These are phyloP conservation scores for Umbelopsis vinacea DNA, from an alignment of 192 early-diverging fungal genomes.

Conservation along the genomic window DNA sequence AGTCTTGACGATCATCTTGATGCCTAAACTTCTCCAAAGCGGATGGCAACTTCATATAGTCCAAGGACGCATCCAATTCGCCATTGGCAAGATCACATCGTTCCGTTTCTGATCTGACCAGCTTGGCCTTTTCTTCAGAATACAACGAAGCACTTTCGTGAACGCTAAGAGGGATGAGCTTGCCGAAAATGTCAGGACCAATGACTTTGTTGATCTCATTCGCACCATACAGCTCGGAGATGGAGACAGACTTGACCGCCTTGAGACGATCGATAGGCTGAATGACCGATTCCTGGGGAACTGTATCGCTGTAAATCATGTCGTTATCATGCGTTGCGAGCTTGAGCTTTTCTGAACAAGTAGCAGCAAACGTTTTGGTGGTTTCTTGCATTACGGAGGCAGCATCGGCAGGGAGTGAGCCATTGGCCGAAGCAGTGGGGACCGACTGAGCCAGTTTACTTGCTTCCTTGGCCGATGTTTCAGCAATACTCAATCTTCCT, in stretches of 20 bases:
- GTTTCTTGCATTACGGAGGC: slow-evolving; percentile 76
- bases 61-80: slow-evolving; percentile 81
- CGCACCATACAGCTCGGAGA: slow-evolving; percentile 72
- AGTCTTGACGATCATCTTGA: slow-evolving; percentile 40
- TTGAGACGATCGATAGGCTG: slow-evolving; percentile 84
- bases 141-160: slow-evolving; percentile 94
- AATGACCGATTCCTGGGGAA: slow-evolving; percentile 79
- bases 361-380: slow-evolving; percentile 64
- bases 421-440: slow-evolving; percentile 57
- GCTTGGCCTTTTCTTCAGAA: slow-evolving; percentile 95
- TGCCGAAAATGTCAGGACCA: slow-evolving; percentile 86
- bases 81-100: slow-evolving; percentile 80
- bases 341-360: slow-evolving; percentile 72
- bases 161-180: slow-evolving; percentile 90
- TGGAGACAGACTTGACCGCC: slow-evolving; percentile 79
- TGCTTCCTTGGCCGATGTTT: slow-evolving; percentile 84
- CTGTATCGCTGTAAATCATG: slow-evolving; percentile 89
- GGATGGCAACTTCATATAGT: slow-evolving; percentile 85
- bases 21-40: slow-evolving; percentile 81
- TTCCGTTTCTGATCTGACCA: slow-evolving; percentile 82
- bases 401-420: slow-evolving; percentile 65
- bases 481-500: slow-evolving; percentile 76
- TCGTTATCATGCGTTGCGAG: slow-evolving; percentile 90
- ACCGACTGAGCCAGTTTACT: slow-evolving; percentile 75
- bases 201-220: slow-evolving; percentile 85